Evolutionary conservation across 768 basidiomycete genomes (phyloP), one percentile per base, ranked within the genome.

Genomic region (Leccinum variicolor): DNA sequence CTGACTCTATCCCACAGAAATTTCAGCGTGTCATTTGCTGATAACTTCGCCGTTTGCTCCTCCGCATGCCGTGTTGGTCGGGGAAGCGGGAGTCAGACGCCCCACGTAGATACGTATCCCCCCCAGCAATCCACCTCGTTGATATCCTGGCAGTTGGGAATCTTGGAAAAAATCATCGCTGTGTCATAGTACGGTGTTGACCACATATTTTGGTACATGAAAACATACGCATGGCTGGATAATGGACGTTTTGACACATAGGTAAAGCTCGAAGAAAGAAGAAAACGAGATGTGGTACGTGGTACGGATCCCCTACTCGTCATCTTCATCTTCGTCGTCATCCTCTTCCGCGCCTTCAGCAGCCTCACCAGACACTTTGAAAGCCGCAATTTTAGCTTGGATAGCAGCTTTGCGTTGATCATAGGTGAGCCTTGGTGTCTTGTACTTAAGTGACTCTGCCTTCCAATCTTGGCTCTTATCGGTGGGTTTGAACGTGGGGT

Each of bases 401-500:
- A 99, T 92, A 58, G 81, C 82, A 62, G 79, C 85, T 74, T 84
- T 82, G 72, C 94, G 87, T 79, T 96, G 77, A 50, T 81, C 92
- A 64, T 81, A 68, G 36, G 85, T 92, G 71, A 94, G 87, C 73
- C 80, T 90, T 69, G 64, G 62, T 57, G 76, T 75, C 75, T 83
- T 82, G 82, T 82, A 81, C 74, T 95, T 93, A 68, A 81, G 71
- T 57, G 79, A 76, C 75, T 97, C 96, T 31, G 88, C 80, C 73
- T 89, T 93, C 95, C 95, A 98, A 78, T 95, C 92, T 68, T 82
- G 82, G 43, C 86, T 75, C 79, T 98, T 97, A 60, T 94, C 90
- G 39, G 89, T 85, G 52, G 92, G 87, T 75, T 91, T 86, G 84
- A 95, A 95, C 21, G 77, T 75, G 49, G 97, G 96, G 72, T 97